Evolutionary conservation across 371 early-diverging fungal species (phyloP).

Genomic region (Haplosporangium sp.): DNA sequence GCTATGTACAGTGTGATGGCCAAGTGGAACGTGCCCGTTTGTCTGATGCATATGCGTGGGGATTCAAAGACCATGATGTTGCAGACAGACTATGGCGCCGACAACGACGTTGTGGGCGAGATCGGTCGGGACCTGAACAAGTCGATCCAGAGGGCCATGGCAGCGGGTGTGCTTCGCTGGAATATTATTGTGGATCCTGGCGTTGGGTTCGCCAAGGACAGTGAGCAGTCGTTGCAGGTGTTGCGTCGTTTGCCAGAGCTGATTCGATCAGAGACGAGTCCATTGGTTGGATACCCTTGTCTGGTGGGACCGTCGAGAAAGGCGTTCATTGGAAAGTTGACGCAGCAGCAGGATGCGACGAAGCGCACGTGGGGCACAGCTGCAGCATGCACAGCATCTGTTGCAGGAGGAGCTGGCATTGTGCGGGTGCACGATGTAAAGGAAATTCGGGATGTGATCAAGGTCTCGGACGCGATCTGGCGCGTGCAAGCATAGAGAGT

Average conservation of each 20-base stretch:
- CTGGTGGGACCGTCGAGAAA: conserved; percentile 91
- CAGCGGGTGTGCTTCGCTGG: conserved; percentile 91
- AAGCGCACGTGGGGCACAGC: conserved; percentile 93
- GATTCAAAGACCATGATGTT: conserved; percentile 89
- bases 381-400: conserved; percentile 89
- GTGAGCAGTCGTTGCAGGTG: conserved; percentile 87
- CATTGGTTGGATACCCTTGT: conserved; percentile 82
- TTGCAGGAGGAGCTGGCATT: conserved; percentile 88
- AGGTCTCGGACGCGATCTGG: conserved; percentile 86
- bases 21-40: conserved; percentile 83
- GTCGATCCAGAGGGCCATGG: conserved; percentile 75
- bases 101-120: conserved; percentile 76
- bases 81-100: conserved; percentile 78
- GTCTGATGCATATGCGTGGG: conserved; percentile 98
- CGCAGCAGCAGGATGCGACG: conserved; percentile 76
- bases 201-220: conserved; percentile 95
- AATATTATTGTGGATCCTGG: conserved; percentile 98
- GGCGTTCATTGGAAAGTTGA: conserved; percentile 85
- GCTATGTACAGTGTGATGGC: conserved; percentile 86
- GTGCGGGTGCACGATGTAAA: conserved; percentile 95
- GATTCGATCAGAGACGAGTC: conserved; percentile 56
- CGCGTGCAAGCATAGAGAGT: conserved; percentile 28
- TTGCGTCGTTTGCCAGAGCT: conserved; percentile 77
- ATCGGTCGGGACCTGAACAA: conserved; percentile 77
- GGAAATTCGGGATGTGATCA: conserved; percentile 89